Conservation (phyloP, 495 filamentous ascomycete species). For the Daldinia decipiens region DNA sequence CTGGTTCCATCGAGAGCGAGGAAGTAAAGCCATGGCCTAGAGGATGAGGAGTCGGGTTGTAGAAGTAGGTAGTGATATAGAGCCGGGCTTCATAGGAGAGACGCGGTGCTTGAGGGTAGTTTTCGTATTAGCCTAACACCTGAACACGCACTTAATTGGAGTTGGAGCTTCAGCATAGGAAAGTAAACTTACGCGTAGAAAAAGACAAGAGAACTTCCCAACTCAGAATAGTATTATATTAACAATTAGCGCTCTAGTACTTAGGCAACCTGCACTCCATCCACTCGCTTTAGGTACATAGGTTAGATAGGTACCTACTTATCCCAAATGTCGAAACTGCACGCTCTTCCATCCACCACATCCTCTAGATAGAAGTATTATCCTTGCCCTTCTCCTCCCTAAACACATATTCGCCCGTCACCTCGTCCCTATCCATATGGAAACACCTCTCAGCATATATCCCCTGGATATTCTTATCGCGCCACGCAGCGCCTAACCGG, state of each 20-base stretch:
- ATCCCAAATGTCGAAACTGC: background rate
- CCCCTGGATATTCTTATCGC: constrained; percentile 29
- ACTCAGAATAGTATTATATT: background rate
- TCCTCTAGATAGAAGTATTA: background rate
- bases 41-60: too few species aligned
- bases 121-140: too few species aligned
- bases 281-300: background rate
- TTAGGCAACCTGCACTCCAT: background rate
- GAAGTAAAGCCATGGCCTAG: too few species aligned
- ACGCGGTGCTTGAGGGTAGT: too few species aligned
- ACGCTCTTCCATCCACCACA: background rate
- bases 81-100: too few species aligned
- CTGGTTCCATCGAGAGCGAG: too few species aligned
- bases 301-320: background rate
- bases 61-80: too few species aligned
- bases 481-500: constrained; percentile 41
- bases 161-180: background rate
- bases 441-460: constrained; percentile 49
- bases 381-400: constrained; percentile 30
- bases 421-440: constrained; percentile 19
- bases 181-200: background rate
- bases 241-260: background rate
- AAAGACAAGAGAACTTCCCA: background rate
- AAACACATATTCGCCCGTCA: constrained; percentile 10
- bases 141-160: too few species aligned